Conservation (phyloP, 108 stramenopile species). For the Schizochytrium sp. region DNA sequence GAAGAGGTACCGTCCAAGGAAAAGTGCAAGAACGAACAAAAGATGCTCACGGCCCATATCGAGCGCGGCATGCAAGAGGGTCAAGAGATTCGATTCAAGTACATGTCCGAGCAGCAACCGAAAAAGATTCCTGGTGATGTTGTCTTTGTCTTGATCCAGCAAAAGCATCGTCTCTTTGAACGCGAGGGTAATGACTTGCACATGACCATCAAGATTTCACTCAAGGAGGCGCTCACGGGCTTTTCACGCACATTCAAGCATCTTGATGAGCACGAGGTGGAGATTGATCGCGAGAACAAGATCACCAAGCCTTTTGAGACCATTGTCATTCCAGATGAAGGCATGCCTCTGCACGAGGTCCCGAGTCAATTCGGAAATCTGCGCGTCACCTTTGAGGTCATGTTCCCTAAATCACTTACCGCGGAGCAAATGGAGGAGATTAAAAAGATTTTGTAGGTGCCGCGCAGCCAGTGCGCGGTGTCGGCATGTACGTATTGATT, state of each 20-base stretch:
- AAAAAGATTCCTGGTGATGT: constrained; percentile 42
- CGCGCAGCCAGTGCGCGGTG: no score
- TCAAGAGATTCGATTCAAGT: constrained; percentile 8
- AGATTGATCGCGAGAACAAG: constrained; percentile 6
- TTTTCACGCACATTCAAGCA: constrained; percentile 40
- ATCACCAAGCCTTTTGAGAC: constrained; percentile 42
- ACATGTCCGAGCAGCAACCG: constrained; percentile 24
- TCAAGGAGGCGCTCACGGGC: constrained; percentile 51
- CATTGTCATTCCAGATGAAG: constrained; percentile 34
- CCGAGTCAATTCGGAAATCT: constrained; percentile 26
- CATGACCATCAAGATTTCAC: constrained; percentile 40
- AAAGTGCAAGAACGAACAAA: constrained; percentile 27
- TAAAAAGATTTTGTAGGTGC: background rate
- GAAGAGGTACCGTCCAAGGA: constrained; percentile 31
- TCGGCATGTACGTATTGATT: no score
- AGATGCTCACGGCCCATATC: constrained; percentile 20
- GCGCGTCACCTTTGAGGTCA: constrained; percentile 25
- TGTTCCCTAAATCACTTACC: constrained; percentile 27
- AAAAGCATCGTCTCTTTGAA: constrained; percentile 34
- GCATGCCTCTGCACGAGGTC: constrained; percentile 46
- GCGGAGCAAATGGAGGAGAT: background rate
- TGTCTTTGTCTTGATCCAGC: constrained; percentile 39
- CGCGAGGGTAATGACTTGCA: constrained; percentile 47
- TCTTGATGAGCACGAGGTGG: constrained; percentile 45
- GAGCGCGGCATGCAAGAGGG: constrained; percentile 28